Evolutionary conservation across 768 basidiomycete species (phyloP).

Genomic region (Lactarius psammicola): DNA sequence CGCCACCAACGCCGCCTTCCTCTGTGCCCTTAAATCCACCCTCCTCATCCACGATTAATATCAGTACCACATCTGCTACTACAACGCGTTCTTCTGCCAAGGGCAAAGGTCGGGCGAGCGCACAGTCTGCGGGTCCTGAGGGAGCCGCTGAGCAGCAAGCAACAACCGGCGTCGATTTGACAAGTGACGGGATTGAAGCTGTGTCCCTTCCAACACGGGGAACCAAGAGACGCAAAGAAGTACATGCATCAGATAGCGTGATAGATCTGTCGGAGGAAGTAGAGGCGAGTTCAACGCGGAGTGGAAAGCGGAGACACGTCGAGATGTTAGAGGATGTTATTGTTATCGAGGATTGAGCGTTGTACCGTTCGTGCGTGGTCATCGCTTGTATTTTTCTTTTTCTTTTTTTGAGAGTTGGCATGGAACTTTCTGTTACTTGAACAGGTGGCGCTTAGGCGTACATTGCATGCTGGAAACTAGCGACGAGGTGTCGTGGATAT

Average conservation of each 20-base stretch:
- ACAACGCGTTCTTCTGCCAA: slow-evolving; percentile 13
- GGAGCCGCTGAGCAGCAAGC: neutral
- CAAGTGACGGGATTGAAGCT: slow-evolving; percentile 19
- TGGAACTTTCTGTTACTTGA: neutral
- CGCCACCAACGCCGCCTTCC: slow-evolving; percentile 4
- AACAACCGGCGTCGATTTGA: slow-evolving; percentile 22
- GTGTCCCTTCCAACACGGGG: slow-evolving; percentile 18
- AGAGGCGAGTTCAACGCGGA: slow-evolving; percentile 16
- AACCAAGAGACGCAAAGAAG: slow-evolving; percentile 23
- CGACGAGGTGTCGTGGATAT: neutral
- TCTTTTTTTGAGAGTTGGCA: neutral
- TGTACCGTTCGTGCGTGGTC: slow-evolving; percentile 15
- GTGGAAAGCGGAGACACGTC: slow-evolving; percentile 27
- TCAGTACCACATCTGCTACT: neutral
- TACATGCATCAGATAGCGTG: slow-evolving; percentile 10
- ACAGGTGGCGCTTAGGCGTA: slow-evolving; percentile 11
- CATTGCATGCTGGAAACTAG: neutral
- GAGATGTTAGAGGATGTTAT: slow-evolving; percentile 27
- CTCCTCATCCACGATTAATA: slow-evolving; percentile 1
- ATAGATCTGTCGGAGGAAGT: slow-evolving; percentile 25
- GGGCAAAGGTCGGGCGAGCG: slow-evolving; percentile 26
- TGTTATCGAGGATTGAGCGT: slow-evolving; percentile 27
- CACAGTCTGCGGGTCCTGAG: slow-evolving; percentile 2
- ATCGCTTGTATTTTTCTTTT: slow-evolving; percentile 2
- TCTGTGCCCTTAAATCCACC: neutral